A percentile compares a stretch with the other conserved stretches of the same genome.
phyloP scores from a whole-genome alignment of 2,329 filamentous ascomycete genomes.

The Colletotrichum lupini region DNA sequence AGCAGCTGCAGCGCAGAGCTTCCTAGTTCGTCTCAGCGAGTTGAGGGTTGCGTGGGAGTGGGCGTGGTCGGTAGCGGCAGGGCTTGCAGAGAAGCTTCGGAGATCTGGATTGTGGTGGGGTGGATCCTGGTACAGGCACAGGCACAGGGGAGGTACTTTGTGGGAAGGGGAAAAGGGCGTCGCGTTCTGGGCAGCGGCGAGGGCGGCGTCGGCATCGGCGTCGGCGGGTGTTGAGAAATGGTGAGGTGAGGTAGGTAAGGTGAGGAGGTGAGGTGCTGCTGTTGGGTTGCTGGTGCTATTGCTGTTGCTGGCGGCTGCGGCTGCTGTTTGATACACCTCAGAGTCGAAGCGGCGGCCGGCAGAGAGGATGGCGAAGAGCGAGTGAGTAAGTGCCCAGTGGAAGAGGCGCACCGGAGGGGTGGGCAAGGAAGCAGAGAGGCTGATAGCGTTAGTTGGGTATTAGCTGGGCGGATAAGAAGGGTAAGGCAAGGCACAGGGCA shows the following conservation, averaged over 20 bases:
- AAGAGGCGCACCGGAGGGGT: not conserved
- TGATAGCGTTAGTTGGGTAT: slow-evolving; percentile 22
- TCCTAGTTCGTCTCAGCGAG: slow-evolving; percentile 37
- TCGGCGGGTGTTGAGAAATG: not conserved
- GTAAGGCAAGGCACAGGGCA: slow-evolving; percentile 1
- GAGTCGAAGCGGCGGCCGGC: slow-evolving; percentile 1
- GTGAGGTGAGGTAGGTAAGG: not conserved
- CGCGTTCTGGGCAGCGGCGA: slow-evolving; percentile 35
- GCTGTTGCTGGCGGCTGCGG: slow-evolving; percentile 9
- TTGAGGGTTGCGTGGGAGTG: slow-evolving; percentile 37
- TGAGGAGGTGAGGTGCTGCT: not conserved
- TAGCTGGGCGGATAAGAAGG: slow-evolving; percentile 25
- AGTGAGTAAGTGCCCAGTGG: not conserved
- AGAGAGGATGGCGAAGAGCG: slow-evolving; percentile 14
- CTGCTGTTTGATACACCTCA: slow-evolving; percentile 22
- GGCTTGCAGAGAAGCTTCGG: slow-evolving; percentile 38
- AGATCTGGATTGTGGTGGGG: slow-evolving; percentile 39
- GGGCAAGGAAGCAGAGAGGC: slow-evolving; percentile 16
- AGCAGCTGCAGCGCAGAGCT: slow-evolving; percentile 35
- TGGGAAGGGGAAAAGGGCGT: slow-evolving; percentile 22
- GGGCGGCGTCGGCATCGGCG: slow-evolving; percentile 23
- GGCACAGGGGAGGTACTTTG: slow-evolving; percentile 35
- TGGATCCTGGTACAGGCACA: slow-evolving; percentile 32
- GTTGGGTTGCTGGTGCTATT: slow-evolving; percentile 18
- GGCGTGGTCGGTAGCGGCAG: slow-evolving; percentile 37